phyloP scores from a whole-genome alignment of 176 grass and related monocot genomes.

The Rhynchospora breviuscula region DNA sequence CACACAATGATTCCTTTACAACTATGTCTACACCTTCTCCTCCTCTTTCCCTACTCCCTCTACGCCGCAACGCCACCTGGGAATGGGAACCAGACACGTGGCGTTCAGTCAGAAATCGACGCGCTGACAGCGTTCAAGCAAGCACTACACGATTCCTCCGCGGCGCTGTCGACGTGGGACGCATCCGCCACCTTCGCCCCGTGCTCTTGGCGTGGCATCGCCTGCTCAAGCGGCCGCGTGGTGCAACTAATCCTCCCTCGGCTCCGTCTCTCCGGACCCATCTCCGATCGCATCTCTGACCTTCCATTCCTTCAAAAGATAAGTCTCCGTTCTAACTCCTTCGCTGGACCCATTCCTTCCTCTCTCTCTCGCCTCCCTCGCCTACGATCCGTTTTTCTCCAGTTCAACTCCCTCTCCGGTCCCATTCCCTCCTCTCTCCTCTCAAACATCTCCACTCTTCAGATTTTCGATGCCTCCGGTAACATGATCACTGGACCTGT shows the following conservation, averaged over 20 bases:
- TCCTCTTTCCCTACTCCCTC: background rate
- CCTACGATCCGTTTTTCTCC: conserved; percentile 70
- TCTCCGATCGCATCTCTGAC: conserved; percentile 54
- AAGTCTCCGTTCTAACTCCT: conserved; percentile 75
- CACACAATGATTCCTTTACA: conserved; percentile 30
- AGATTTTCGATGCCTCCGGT: conserved; percentile 57
- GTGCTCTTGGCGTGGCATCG: conserved; percentile 79
- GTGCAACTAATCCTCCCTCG: conserved; percentile 77
- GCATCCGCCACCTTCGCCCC: conserved; percentile 45
- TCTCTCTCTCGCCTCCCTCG: conserved; percentile 44
- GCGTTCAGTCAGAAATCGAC: conserved; percentile 58
- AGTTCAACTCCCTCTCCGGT: conserved; percentile 73
- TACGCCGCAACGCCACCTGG: conserved; percentile 12
- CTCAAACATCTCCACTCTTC: conserved; percentile 68
- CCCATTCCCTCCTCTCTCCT: conserved; percentile 50
- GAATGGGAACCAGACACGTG: conserved; percentile 32
- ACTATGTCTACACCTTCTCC: conserved; percentile 20
- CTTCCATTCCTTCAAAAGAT: conserved; percentile 60
- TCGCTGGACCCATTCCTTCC: conserved; percentile 58
- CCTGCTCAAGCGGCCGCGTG: conserved; percentile 48
- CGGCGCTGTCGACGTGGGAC: conserved; percentile 61
- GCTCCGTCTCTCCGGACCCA: conserved; percentile 55
- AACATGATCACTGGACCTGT: conserved; percentile 68
- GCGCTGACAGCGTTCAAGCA: conserved; percentile 56
- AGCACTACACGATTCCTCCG: conserved; percentile 50